These are phyloP conservation scores for Amanita exitialis DNA, from an alignment of 768 basidiomycete genomes.

Conservation along the genomic window DNA sequence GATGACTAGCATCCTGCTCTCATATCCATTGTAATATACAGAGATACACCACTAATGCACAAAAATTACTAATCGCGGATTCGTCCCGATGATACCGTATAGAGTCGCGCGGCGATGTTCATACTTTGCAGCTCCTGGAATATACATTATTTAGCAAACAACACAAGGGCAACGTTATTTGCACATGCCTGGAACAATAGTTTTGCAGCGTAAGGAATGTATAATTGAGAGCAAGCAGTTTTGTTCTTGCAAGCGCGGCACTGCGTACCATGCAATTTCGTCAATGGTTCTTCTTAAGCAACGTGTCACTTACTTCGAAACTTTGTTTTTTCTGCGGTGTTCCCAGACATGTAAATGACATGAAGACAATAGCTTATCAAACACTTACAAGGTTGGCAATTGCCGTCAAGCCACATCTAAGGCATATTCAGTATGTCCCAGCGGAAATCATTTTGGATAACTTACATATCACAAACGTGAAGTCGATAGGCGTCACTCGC, in stretches of 20 bases:
- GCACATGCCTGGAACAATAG: slow-evolving; percentile 82
- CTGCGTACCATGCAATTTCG: slow-evolving; percentile 16
- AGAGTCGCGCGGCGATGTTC: slow-evolving; percentile 86
- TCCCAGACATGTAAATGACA: slow-evolving; percentile 6
- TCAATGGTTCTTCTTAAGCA: neutral
- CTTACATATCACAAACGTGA: slow-evolving; percentile 94
- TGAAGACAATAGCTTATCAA: neutral
- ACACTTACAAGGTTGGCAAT: slow-evolving; percentile 85
- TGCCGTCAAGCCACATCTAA: slow-evolving; percentile 88
- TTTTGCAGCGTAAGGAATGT: slow-evolving; percentile 96
- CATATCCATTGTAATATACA: slow-evolving; percentile 6
- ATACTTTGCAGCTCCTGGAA: slow-evolving; percentile 84
- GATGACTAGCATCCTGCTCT: slow-evolving; percentile 18
- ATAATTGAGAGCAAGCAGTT: slow-evolving; percentile 84
- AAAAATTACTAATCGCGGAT: slow-evolving; percentile 49
- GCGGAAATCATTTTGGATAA: slow-evolving; percentile 11
- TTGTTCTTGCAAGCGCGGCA: slow-evolving; percentile 98
- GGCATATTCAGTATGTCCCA: slow-evolving; percentile 9
- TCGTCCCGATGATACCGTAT: slow-evolving; percentile 80
- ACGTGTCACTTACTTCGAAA: slow-evolving; percentile 52
- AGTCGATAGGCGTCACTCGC: slow-evolving; percentile 89
- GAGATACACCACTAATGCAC: slow-evolving; percentile 4
- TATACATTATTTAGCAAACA: neutral
- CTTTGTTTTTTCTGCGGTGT: slow-evolving; percentile 83
- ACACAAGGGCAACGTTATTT: neutral